Conservation (phyloP, 164 flowering plant genomes). For the Macadamia tetraphylla region DNA sequence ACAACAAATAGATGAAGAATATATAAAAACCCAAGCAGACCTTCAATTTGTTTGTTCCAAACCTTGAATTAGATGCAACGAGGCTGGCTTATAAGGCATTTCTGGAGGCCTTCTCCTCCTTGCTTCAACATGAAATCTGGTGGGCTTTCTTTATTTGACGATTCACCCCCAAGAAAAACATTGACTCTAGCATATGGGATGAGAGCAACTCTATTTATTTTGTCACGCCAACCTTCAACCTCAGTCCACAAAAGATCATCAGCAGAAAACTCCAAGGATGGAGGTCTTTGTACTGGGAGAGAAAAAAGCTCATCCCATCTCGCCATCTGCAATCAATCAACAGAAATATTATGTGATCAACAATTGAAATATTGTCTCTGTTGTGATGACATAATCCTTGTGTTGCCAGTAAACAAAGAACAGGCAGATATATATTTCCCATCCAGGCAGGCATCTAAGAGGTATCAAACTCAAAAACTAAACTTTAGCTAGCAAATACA, state of each 20-base stretch:
- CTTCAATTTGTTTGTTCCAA: conserved; percentile 88
- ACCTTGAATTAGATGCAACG: conserved; percentile 73
- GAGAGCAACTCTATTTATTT: conserved; percentile 69
- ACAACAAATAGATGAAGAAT: not conserved
- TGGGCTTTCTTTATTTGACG: conserved; percentile 72
- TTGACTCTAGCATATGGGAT: conserved; percentile 92
- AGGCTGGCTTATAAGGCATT: conserved; percentile 67
- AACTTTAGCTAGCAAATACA: too few relatives aligned
- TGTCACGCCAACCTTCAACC: conserved; percentile 92
- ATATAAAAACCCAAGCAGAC: conserved; percentile 34
- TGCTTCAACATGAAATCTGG: conserved; percentile 94
- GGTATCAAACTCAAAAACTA: too few relatives aligned
- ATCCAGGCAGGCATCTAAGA: too few relatives aligned
- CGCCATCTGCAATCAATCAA: conserved; percentile 49
- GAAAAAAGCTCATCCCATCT: conserved; percentile 90
- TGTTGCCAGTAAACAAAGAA: too few relatives aligned
- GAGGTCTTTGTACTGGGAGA: conserved; percentile 87
- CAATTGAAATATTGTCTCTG: too few relatives aligned
- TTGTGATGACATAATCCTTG: too few relatives aligned
- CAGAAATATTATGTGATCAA: not conserved
- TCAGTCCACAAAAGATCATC: conserved; percentile 79
- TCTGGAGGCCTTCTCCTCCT: conserved; percentile 58
- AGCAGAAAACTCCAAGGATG: conserved; percentile 72
- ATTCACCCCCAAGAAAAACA: conserved; percentile 89
- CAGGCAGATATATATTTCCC: too few relatives aligned